phyloP scores from a whole-genome alignment of 2,329 filamentous ascomycete species.

The Aureobasidium leucospermi region DNA sequence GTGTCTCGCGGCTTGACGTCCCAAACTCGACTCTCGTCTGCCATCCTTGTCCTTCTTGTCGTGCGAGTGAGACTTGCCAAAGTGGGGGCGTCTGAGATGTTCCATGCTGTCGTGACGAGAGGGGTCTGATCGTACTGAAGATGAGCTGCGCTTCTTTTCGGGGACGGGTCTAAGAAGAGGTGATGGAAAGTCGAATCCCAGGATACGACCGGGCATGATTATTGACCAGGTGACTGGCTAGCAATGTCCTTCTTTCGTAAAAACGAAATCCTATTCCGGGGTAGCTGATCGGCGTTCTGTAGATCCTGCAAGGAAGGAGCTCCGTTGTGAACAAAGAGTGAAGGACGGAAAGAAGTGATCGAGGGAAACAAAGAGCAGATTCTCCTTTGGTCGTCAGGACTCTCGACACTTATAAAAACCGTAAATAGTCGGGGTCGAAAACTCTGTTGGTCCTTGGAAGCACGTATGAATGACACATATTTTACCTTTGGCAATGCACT shows the following conservation, averaged over 20 bases:
- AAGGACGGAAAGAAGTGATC: not conserved
- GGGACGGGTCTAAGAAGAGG: conserved; percentile 16
- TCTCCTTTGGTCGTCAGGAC: not conserved
- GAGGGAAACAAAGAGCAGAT: conserved; percentile 1
- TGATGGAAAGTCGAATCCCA: conserved; percentile 25
- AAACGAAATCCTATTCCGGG: not conserved
- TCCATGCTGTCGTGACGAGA: conserved; percentile 27
- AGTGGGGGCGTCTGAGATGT: conserved; percentile 26
- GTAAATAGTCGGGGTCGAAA: conserved; percentile 9
- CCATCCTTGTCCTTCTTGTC: conserved; percentile 22
- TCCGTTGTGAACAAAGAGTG: not conserved
- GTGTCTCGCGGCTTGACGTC: conserved; percentile 31
- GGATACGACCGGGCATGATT: conserved; percentile 27
- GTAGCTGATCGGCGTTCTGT: not conserved
- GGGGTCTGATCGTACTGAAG: conserved; percentile 11
- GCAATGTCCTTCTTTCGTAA: not conserved
- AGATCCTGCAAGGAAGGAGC: not conserved
- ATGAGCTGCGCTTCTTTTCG: conserved; percentile 17
- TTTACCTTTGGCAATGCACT: not conserved
- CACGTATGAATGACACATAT: not conserved
- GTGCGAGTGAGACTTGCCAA: conserved; percentile 19
- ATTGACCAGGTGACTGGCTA: not conserved
- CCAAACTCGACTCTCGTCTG: conserved; percentile 10
- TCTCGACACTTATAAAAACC: not conserved
- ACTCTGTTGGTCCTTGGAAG: not conserved